Conservation (phyloP, 176 grass and related monocot species). For the Olyra latifolia region DNA sequence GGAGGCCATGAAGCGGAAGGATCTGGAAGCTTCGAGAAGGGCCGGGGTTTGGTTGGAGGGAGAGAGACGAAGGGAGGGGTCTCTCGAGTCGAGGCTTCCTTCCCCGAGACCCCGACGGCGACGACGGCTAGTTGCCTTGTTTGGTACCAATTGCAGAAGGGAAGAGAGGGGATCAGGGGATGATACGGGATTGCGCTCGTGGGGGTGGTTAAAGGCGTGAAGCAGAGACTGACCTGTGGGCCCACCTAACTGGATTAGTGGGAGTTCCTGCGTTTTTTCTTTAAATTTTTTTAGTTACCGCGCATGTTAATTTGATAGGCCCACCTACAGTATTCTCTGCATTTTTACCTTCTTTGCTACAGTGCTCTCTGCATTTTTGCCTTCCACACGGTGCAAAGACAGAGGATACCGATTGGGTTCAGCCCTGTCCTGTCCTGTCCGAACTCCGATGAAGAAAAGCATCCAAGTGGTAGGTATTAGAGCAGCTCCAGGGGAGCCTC, state of each 20-base stretch:
- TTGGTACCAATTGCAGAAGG: too few relatives aligned
- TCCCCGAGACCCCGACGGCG: too few relatives aligned
- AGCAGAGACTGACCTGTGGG: slow-evolving; percentile 3
- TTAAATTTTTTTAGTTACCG: too few relatives aligned
- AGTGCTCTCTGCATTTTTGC: too few relatives aligned
- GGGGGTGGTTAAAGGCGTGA: neutral
- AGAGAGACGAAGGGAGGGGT: slow-evolving; percentile 27
- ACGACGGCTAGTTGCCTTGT: too few relatives aligned
- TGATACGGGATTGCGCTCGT: slow-evolving; percentile 27
- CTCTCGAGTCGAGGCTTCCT: slow-evolving; percentile 11
- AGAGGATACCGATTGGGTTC: too few relatives aligned
- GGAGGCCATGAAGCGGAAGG: slow-evolving; percentile 21
- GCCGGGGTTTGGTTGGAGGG: neutral
- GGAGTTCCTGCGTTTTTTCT: neutral
- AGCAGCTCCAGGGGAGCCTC: too few relatives aligned
- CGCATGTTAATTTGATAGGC: neutral
- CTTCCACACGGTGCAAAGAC: too few relatives aligned
- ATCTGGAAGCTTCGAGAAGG: slow-evolving; percentile 31
- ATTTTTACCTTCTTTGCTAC: too few relatives aligned
- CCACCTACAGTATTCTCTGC: too few relatives aligned
- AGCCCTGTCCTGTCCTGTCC: too few relatives aligned
- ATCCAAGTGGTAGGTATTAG: neutral
- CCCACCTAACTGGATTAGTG: neutral
- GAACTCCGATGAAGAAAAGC: neutral
- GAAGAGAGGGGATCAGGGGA: neutral